phyloP scores from a whole-genome alignment of 768 basidiomycete species.

The Pleurotus pulmonarius region DNA sequence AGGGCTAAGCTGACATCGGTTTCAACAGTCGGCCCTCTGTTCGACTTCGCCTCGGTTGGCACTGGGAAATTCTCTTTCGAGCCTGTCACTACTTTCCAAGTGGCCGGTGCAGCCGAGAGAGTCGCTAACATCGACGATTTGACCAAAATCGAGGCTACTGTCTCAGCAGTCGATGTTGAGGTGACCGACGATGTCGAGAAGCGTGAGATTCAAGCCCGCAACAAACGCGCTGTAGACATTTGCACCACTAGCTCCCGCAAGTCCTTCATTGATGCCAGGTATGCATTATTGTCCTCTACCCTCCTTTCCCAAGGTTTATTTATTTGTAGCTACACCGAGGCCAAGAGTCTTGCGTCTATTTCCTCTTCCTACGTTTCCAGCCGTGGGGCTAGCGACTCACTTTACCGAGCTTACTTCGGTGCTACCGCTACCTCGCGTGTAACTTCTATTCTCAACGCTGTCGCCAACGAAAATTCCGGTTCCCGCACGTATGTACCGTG shows the following conservation, averaged over 20 bases:
- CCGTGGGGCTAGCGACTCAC: constrained; percentile 29
- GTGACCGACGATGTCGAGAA: constrained; percentile 30
- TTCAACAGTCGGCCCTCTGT: constrained; percentile 33
- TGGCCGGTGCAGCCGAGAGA: constrained; percentile 18
- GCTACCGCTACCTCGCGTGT: constrained; percentile 31
- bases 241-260: constrained; percentile 30
- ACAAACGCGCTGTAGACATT: constrained; percentile 34
- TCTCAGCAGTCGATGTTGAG: constrained; percentile 27
- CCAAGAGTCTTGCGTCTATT: constrained; percentile 31
- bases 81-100: constrained; percentile 34
- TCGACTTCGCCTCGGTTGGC: constrained; percentile 37
- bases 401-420: constrained; percentile 39
- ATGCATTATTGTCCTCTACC: too few species aligned
- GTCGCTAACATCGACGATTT: constrained; percentile 16
- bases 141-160: constrained; percentile 21
- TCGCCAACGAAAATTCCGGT: constrained; percentile 35
- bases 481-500: constrained; percentile 29
- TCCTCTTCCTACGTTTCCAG: constrained; percentile 31
- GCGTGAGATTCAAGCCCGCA: constrained; percentile 24
- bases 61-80: constrained; percentile 36
- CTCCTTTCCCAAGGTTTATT: neutral
- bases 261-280: constrained; percentile 39
- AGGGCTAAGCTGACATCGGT: neutral
- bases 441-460: constrained; percentile 30
- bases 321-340: constrained; percentile 31